phyloP scores from a whole-genome alignment of 371 early-diverging fungal species.

The Dichotomocladium elegans region DNA sequence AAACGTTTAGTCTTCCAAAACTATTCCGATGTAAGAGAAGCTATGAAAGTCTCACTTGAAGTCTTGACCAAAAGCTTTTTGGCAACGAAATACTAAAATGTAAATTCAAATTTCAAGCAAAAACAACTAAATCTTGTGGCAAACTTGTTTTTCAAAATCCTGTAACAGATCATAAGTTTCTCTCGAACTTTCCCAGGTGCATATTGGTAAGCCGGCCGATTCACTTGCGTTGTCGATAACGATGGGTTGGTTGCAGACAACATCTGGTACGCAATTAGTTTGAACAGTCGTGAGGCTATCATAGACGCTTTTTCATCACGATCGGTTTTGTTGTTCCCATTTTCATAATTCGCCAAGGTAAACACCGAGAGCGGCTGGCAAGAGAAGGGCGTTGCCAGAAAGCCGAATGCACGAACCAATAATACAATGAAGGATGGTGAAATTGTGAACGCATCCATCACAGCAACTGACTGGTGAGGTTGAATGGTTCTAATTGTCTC shows the following conservation, averaged over 20 bases:
- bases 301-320: slow-evolving; percentile 11
- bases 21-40: too few relatives aligned
- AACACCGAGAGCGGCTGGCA: slow-evolving; percentile 13
- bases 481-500: slow-evolving; percentile 9
- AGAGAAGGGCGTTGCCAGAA: slow-evolving; percentile 10
- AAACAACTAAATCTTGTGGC: too few relatives aligned
- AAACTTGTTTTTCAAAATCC: too few relatives aligned
- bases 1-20: too few relatives aligned
- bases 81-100: too few relatives aligned
- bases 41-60: too few relatives aligned
- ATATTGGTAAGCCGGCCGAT: slow-evolving; percentile 3
- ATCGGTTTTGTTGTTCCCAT: slow-evolving; percentile 9
- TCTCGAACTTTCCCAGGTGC: slow-evolving; percentile 6
- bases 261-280: slow-evolving; percentile 7
- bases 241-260: slow-evolving; percentile 9
- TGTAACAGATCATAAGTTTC: slow-evolving; percentile 5
- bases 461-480: slow-evolving; percentile 9
- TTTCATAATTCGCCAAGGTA: slow-evolving; percentile 5
- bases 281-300: slow-evolving; percentile 11
- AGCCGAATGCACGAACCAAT: slow-evolving; percentile 11
- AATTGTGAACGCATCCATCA: slow-evolving; percentile 15
- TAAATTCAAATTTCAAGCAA: too few relatives aligned
- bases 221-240: slow-evolving; percentile 9
- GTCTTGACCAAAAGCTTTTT: too few relatives aligned
- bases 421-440: slow-evolving; percentile 13